These are phyloP conservation scores for Pseudogymnoascus sp. DNA, from an alignment of 2,329 filamentous ascomycete species.

Conservation along the genomic window DNA sequence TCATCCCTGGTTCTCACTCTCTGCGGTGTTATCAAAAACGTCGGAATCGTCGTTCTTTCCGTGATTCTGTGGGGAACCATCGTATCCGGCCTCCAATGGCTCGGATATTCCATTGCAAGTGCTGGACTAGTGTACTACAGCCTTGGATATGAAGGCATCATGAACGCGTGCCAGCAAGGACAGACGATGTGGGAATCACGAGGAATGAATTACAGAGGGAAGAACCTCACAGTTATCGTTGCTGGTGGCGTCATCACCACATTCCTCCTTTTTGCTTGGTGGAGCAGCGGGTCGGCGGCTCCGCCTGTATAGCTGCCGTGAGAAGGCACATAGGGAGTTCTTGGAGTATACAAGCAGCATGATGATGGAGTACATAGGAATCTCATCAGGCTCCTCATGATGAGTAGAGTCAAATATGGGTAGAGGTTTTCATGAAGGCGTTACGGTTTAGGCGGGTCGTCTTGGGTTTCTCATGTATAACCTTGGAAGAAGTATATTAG, in stretches of 20 bases:
- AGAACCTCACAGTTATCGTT: not conserved
- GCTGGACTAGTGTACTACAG: conserved; percentile 12
- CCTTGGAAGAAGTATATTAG: conserved; percentile 2
- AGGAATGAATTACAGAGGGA: not conserved
- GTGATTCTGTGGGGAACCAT: conserved; percentile 11
- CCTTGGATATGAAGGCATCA: conserved; percentile 11
- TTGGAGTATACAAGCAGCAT: conserved; percentile 3
- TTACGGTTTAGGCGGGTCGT: not conserved
- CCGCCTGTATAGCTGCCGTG: not conserved
- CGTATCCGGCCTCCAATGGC: conserved; percentile 1
- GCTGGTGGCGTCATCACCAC: not conserved
- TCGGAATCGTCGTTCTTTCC: conserved; percentile 8
- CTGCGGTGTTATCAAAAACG: conserved; percentile 70
- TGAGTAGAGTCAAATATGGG: not conserved
- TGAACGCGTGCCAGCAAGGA: not conserved
- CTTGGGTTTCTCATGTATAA: not conserved
- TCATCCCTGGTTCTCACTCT: conserved; percentile 81
- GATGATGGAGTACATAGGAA: not conserved
- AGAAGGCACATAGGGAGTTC: not conserved
- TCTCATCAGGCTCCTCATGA: not conserved
- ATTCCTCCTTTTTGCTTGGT: not conserved
- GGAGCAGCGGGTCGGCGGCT: not conserved
- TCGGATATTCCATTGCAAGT: conserved; percentile 12
- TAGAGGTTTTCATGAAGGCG: conserved; percentile 8
- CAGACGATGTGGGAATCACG: conserved; percentile 1